A percentile compares a stretch with the other conserved stretches of the same genome.
Conservation (phyloP, 139 green algal species). For the Chlorella sp. region DNA sequence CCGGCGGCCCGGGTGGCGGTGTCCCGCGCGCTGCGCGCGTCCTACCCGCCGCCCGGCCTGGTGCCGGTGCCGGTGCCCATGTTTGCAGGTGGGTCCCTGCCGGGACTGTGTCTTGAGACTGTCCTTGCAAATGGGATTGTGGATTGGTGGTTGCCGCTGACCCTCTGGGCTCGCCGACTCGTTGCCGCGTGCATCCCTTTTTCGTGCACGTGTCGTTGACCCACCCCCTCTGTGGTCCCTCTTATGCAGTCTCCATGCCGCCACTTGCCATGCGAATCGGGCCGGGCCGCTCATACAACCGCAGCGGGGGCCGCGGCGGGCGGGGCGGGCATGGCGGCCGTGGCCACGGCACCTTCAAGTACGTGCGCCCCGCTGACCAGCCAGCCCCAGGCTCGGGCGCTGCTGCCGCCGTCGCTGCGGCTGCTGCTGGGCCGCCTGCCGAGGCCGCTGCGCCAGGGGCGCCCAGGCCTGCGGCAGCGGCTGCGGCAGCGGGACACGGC, state of each 20-base stretch:
- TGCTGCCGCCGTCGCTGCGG: background rate
- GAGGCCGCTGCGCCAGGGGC: background rate
- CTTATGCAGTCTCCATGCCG: slow-evolving; percentile 4
- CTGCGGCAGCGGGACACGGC: background rate
- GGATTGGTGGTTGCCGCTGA: too few species aligned
- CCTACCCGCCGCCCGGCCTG: background rate
- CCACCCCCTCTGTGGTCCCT: too few species aligned
- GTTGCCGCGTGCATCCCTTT: too few species aligned
- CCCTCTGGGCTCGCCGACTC: too few species aligned
- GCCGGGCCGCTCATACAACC: background rate
- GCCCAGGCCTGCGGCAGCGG: background rate
- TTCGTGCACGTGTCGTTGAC: too few species aligned
- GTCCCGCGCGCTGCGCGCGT: slow-evolving; percentile 10
- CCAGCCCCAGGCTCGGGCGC: background rate
- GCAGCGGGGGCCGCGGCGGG: background rate
- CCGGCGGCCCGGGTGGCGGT: slow-evolving; percentile 2
- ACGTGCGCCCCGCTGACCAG: background rate
- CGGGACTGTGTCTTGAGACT: too few species aligned
- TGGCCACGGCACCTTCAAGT: background rate
- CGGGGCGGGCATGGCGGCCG: background rate
- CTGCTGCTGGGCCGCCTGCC: background rate
- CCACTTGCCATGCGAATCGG: background rate
- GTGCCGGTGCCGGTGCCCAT: slow-evolving; percentile 5
- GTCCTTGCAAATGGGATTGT: too few species aligned
- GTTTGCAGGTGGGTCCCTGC: slow-evolving; percentile 10